Conservation (phyloP, 495 filamentous ascomycete genomes). For the Aspergillus affinis region DNA sequence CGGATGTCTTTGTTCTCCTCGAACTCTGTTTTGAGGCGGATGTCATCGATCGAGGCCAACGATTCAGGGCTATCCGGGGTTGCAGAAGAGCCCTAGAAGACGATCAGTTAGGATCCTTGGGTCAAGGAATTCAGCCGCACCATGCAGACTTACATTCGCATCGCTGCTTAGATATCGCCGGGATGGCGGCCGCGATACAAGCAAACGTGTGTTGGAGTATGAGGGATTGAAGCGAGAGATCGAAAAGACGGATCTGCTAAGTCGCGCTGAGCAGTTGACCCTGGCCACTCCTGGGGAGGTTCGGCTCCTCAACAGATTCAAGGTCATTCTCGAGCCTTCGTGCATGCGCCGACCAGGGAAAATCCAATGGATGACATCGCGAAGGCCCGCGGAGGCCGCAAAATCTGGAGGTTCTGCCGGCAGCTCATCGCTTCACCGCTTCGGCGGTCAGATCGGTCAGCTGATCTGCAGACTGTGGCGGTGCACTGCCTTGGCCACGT, state of each 20-base stretch:
- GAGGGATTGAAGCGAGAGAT: neutral
- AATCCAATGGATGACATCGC: neutral
- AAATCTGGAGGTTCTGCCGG: neutral
- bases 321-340: slow-evolving; percentile 22
- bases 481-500: neutral
- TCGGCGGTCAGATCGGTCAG: neutral
- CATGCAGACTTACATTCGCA: neutral
- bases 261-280: slow-evolving; percentile 11
- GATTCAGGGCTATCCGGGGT: slow-evolving; percentile 15
- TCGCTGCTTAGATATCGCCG: slow-evolving; percentile 9
- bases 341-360: slow-evolving; percentile 9
- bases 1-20: slow-evolving; percentile 46
- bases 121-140: neutral
- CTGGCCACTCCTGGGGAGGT: slow-evolving; percentile 20
- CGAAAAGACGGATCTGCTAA: neutral
- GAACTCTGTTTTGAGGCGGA: slow-evolving; percentile 35
- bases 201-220: neutral
- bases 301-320: slow-evolving; percentile 28
- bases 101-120: neutral
- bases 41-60: slow-evolving; percentile 22
- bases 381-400: neutral
- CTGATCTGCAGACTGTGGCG: neutral
- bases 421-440: neutral
- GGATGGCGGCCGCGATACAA: neutral
- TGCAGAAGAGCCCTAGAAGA: slow-evolving; percentile 5